Percentiles rank a stretch among this genome's conserved stretches.
phyloP scores from a whole-genome alignment of 2,329 filamentous ascomycete species.

The Aspergillus sp. region DNA sequence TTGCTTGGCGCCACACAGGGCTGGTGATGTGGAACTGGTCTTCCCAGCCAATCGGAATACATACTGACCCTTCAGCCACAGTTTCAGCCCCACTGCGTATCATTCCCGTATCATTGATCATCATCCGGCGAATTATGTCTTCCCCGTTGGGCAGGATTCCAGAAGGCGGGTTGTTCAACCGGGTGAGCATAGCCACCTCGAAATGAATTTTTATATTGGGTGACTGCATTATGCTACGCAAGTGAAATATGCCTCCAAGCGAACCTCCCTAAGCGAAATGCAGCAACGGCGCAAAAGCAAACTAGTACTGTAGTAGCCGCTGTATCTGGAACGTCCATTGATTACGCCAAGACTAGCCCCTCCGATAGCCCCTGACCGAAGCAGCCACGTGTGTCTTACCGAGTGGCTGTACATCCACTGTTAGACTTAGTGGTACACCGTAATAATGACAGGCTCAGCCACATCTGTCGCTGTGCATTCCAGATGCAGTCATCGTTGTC shows the following conservation, averaged over 20 bases:
- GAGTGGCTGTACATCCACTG: conserved; percentile 14
- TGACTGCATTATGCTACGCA: neutral
- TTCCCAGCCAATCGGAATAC: conserved; percentile 3
- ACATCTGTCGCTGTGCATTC: neutral
- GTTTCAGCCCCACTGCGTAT: neutral
- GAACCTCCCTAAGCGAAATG: neutral
- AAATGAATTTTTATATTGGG: neutral
- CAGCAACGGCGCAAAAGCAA: neutral
- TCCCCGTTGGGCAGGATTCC: neutral
- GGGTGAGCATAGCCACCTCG: neutral
- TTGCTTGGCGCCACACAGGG: conserved; percentile 10
- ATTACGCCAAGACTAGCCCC: conserved; percentile 2
- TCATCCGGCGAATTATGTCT: neutral
- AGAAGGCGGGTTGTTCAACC: neutral
- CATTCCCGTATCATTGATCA: neutral
- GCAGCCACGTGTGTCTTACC: conserved; percentile 17
- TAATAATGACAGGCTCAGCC: conserved; percentile 2
- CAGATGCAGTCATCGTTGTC: neutral
- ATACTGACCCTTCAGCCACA: neutral
- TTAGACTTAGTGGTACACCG: too few species aligned
- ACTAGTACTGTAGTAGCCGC: too few species aligned
- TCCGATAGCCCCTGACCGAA: conserved; percentile 8
- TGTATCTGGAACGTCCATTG: neutral
- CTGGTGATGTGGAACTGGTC: neutral
- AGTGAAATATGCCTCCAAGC: too few species aligned